Conservation (phyloP, 2,329 filamentous ascomycete species). For the Berkeleyomyces basicola region DNA sequence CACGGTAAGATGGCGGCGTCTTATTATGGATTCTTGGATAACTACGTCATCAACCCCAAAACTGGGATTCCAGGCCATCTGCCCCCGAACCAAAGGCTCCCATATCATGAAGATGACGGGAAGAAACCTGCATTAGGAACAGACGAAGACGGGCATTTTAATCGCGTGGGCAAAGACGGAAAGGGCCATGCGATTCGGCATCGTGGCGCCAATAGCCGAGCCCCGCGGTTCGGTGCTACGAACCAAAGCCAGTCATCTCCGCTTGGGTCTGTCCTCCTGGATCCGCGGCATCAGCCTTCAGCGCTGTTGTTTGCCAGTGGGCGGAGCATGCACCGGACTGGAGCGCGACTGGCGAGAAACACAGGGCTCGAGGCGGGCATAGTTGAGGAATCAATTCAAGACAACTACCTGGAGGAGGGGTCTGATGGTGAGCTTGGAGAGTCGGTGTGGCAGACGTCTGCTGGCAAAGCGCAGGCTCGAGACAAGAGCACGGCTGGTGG, state of each 20-base stretch:
- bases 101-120: constrained; percentile 15
- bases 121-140: not conserved
- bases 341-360: constrained; percentile 19
- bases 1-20: constrained; percentile 98
- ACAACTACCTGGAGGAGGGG: constrained; percentile 25
- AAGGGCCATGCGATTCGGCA: not conserved
- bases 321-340: constrained; percentile 31
- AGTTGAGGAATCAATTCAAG: constrained; percentile 1
- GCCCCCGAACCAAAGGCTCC: constrained; percentile 33
- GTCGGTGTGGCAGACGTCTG: constrained; percentile 43
- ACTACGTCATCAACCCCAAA: constrained; percentile 65
- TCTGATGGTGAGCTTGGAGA: constrained; percentile 39
- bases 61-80: constrained; percentile 46
- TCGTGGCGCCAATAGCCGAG: not conserved
- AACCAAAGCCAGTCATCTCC: constrained; percentile 51
- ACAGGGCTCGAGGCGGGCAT: not conserved
- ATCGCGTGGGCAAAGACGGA: not conserved
- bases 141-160: not conserved
- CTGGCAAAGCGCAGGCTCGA: constrained; percentile 26
- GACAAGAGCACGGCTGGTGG: not conserved
- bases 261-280: constrained; percentile 56
- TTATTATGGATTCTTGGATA: constrained; percentile 86
- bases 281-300: constrained; percentile 56
- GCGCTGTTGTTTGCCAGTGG: constrained; percentile 27
- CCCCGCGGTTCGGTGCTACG: constrained; percentile 20